Base-by-base conservation (phyloP, 1,284 basidiomycete genomes). In the Trametes pubescens region DNA sequence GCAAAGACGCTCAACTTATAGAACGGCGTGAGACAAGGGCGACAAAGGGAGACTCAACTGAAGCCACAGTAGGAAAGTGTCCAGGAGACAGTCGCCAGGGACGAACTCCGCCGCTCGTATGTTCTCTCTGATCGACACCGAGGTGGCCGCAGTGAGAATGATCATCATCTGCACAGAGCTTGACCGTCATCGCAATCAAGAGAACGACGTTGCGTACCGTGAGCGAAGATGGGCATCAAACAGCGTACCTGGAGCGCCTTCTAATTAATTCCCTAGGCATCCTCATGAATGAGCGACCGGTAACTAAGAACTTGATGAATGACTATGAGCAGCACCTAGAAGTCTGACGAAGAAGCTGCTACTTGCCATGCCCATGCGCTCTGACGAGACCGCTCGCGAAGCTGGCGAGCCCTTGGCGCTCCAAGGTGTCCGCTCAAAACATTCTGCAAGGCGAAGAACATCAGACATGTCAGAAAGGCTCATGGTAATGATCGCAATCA, bases 21-120 rank as follows among this genome's bases (percentile, higher is more conserved):
- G 55, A 43, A 47, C 47, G 47, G 64, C 60, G 66, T 65, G 66
- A 37, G 66, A 63, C 34, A n/a, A 49, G 37, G 32, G 29, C 49
- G 53, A 67, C 66, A 67, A 67, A 62, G 64, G 66, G 61, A 59
- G 26, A 51, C 38, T 62, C 64, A 40, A 49, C 44, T 61, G 55
- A 54, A 59, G 55, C 53, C 54, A 34, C 57, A 40, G 56, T 40
- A 44, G 48, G 26, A 14, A 24, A 37, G 51, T 52, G 65, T 47
- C 55, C 32, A 46, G 38, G 61, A 51, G 63, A 67, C 46, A 32
- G 63, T 65, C 61, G 60, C 43, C 57, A 67, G 63, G 65, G 52
- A 58, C 62, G 34, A 16, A 26, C 18, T 6, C n/a, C 14, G 47
- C 24, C 54, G 46, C 57, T 40, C 34, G 34, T 55, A 51, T 49